These are phyloP conservation scores for Corylus heterophylla DNA, from an alignment of 306 rosid species.

Conservation along the genomic window DNA sequence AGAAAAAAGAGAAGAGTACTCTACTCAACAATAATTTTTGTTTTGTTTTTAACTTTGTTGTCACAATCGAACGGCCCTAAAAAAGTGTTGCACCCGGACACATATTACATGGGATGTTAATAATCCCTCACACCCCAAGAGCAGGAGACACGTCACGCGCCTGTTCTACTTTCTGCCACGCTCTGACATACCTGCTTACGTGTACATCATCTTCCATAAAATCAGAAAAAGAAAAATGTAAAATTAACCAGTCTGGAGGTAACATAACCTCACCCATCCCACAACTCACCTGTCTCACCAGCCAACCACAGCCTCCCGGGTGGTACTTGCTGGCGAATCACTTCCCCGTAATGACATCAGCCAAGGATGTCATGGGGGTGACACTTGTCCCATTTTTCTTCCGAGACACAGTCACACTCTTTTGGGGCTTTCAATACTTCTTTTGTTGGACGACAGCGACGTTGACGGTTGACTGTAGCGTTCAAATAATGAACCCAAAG, in stretches of 20 bases:
- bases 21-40: too few relatives aligned
- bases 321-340: neutral
- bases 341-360: neutral
- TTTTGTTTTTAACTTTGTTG: too few relatives aligned
- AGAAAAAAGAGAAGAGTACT: too few relatives aligned
- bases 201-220: neutral
- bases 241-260: neutral
- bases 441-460: conserved; percentile 32
- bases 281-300: conserved; percentile 7
- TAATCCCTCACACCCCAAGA: neutral
- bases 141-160: conserved; percentile 11
- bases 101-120: too few relatives aligned
- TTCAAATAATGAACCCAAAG: conserved; percentile 27
- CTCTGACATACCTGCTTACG: neutral
- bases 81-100: too few relatives aligned
- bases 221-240: neutral
- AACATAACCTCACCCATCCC: neutral
- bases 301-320: conserved; percentile 1
- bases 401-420: neutral
- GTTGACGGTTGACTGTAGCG: conserved; percentile 36
- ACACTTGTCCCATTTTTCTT: neutral
- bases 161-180: neutral
- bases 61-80: too few relatives aligned
- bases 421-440: neutral
- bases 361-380: neutral